A percentile compares a stretch with the other conserved stretches of the same genome.
These are phyloP conservation scores for Inosperma sp. DNA, from an alignment of 768 basidiomycete genomes.

Conservation along the genomic window DNA sequence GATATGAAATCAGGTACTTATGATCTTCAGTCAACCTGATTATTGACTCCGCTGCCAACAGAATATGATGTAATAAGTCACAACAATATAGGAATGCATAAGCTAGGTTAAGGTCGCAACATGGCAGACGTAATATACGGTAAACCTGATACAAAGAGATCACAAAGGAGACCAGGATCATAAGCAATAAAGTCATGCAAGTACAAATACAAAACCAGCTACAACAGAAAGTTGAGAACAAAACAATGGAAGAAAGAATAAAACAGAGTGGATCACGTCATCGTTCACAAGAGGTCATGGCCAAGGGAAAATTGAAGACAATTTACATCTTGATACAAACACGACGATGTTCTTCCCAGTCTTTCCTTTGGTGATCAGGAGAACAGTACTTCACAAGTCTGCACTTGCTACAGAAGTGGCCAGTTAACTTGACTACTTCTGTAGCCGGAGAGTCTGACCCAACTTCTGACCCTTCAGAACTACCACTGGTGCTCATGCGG, in stretches of 20 bases:
- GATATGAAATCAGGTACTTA: too few relatives aligned
- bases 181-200: background rate
- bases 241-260: too few relatives aligned
- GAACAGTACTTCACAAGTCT: conserved; percentile 77
- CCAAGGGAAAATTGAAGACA: background rate
- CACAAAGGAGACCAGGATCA: background rate
- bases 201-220: background rate
- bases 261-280: too few relatives aligned
- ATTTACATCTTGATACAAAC: conserved; percentile 43
- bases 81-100: background rate
- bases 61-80: conserved; percentile 8
- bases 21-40: too few relatives aligned
- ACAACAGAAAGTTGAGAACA: conserved; percentile 3
- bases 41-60: too few relatives aligned
- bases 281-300: background rate
- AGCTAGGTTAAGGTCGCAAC: conserved; percentile 3
- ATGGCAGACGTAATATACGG: conserved; percentile 1
- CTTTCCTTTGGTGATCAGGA: conserved; percentile 65
- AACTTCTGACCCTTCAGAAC: conserved; percentile 26
- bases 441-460: conserved; percentile 16
- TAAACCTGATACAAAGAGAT: background rate
- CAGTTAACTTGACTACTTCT: conserved; percentile 30
- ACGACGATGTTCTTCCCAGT: conserved; percentile 75
- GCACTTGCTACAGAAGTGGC: conserved; percentile 72
- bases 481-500: conserved; percentile 22